Evolutionary conservation across 129 eudicot genomes (phyloP), one percentile per base, ranked within the genome.

Genomic region (Gnaphalium uliginosum): DNA sequence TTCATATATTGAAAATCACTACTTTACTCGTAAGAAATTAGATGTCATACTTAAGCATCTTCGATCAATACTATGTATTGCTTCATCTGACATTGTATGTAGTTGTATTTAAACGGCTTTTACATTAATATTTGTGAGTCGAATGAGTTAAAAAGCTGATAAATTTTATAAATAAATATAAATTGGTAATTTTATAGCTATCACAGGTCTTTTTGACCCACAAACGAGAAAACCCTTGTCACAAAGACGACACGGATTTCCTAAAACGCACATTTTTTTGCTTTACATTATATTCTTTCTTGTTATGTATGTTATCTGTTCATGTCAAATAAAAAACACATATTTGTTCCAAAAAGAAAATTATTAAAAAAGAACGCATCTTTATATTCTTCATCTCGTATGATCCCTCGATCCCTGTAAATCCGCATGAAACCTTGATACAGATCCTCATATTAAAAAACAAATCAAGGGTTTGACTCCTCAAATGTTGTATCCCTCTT

Each of bases 391-490:
- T 33, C 15, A 37, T 5, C 50, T 25, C 32, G 13, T 69, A 57
- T 57, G 76, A 77, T 77, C 58, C 83, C 78, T 79, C 24, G 76
- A 77, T 77, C 58, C 83, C 78, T 65, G 53, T 57, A 72, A 79
- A 72, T 79, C 83, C 74, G 60, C 78, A 79, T 7, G 73, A 71
- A 71, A 63, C 56, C 19, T 21, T 70, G 81, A 59, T 69, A 18
- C 8, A 60, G 26, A 62, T 61, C 69, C 70, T 75, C 56, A 66
- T 13, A 53, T 65, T 56, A 79, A 39, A 79, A 64, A 54, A 65
- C 73, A 53, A 74, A 72, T 72, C 83, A 72, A 72, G 83, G 81
- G 74, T 73, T 79, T 79, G 78, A 79, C 83, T 66, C 57, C 39
- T 56, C 68, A 37, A 63, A 41, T 27, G 26, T 6, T 32, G 66